phyloP scores from a whole-genome alignment of 352 stramenopile species.

The Pythium coloratum region DNA sequence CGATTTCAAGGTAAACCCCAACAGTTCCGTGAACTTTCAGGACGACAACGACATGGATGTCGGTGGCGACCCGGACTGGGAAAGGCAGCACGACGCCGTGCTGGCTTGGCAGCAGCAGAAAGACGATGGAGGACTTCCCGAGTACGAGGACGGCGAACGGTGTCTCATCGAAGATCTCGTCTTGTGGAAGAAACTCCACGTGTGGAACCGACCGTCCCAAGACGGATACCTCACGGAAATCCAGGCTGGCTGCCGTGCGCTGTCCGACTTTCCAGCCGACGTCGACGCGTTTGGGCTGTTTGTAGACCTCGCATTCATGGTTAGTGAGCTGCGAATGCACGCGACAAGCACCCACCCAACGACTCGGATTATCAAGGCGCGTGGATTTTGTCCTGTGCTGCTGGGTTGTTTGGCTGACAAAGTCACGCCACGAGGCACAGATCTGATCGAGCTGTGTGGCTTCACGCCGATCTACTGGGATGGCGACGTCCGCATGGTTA shows the following conservation, averaged over 20 bases:
- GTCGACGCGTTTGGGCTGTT: conserved; percentile 8
- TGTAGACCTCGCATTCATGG: not conserved
- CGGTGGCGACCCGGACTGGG: no score
- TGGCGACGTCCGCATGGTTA: not conserved
- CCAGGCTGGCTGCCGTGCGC: not conserved
- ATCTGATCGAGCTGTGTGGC: conserved; percentile 7
- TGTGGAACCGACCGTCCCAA: conserved; percentile 1
- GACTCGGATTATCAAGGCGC: not conserved
- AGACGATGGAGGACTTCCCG: no score
- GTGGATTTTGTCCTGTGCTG: not conserved
- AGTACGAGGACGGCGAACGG: not conserved
- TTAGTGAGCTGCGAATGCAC: not conserved
- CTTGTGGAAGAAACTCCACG: not conserved
- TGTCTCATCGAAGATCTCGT: not conserved
- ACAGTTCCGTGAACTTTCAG: no score
- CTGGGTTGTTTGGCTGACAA: conserved; percentile 8
- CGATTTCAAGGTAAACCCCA: no score
- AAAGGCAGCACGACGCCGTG: no score
- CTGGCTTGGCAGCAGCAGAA: no score
- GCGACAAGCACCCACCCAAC: not conserved
- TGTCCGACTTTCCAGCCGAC: not conserved
- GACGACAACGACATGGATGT: no score
- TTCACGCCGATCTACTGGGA: conserved; percentile 3
- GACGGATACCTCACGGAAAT: conserved; percentile 9
- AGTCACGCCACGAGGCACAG: conserved; percentile 3